Percentiles rank a stretch among this genome's conserved stretches.
phyloP scores from a whole-genome alignment of 176 grass and related monocot genomes.

The Coix lacrymajobi region DNA sequence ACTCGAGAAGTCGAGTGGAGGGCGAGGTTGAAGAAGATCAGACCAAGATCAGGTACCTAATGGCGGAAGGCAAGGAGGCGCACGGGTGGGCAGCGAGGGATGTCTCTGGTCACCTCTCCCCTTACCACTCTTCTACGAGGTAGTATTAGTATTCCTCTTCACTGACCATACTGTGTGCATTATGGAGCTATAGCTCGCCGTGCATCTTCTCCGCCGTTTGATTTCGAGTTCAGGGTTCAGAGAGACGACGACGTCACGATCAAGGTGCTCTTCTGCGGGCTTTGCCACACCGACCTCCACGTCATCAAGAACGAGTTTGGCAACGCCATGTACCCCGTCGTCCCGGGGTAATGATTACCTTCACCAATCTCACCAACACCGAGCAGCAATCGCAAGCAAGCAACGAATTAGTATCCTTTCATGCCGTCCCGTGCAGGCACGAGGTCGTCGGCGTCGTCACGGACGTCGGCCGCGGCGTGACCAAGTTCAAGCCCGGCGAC shows the following conservation, averaged over 20 bases:
- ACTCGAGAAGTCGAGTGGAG: neutral
- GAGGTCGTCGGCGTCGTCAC: constrained; percentile 40
- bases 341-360: too few species aligned
- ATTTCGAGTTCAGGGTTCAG: constrained; percentile 5
- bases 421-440: neutral
- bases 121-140: constrained; percentile 48
- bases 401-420: neutral
- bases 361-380: too few species aligned
- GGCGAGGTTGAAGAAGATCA: neutral
- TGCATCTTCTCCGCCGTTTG: neutral
- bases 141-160: neutral
- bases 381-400: too few species aligned
- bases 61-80: constrained; percentile 26
- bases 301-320: constrained; percentile 54
- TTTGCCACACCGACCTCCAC: constrained; percentile 77
- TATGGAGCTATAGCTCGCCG: too few species aligned
- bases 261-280: constrained; percentile 71
- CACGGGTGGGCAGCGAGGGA: constrained; percentile 68
- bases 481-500: constrained; percentile 44
- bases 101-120: constrained; percentile 47
- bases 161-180: neutral
- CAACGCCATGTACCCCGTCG: constrained; percentile 55
- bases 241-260: constrained; percentile 55
- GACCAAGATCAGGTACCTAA: too few species aligned
- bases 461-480: constrained; percentile 25